A percentile compares a stretch with the other conserved stretches of the same genome.
Conservation (phyloP, 2,329 filamentous ascomycete species). For the Tolypocladium tropicale region DNA sequence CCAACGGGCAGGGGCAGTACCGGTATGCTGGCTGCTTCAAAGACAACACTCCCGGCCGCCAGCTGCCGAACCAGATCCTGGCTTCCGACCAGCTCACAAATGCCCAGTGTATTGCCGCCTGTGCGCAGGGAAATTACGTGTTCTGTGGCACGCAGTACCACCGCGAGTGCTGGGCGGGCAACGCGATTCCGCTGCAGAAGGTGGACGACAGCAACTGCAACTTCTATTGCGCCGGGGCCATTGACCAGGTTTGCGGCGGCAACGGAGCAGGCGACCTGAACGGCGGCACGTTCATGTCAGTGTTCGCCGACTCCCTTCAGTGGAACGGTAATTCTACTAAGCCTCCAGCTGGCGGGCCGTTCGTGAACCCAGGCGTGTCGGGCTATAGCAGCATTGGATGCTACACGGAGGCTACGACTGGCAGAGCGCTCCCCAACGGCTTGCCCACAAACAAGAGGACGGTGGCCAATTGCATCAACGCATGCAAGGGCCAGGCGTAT, state of each 20-base stretch:
- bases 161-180: conserved; percentile 45
- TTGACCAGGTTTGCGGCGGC: conserved; percentile 43
- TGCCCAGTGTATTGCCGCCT: conserved; percentile 33
- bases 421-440: conserved; percentile 20
- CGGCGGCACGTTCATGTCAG: conserved; percentile 32
- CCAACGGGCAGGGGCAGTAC: conserved; percentile 34
- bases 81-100: conserved; percentile 30
- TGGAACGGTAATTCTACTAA: conserved; percentile 17
- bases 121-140: conserved; percentile 18
- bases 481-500: conserved; percentile 18
- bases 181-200: conserved; percentile 30
- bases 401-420: conserved; percentile 22
- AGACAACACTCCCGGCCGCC: conserved; percentile 45
- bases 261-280: conserved; percentile 25
- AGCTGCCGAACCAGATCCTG: conserved; percentile 33
- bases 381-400: conserved; percentile 27
- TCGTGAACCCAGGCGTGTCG: conserved; percentile 26
- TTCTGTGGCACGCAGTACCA: conserved; percentile 41
- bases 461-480: conserved; percentile 21
- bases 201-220: conserved; percentile 38
- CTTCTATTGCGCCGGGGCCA: conserved; percentile 37
- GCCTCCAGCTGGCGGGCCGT: conserved; percentile 10
- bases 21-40: conserved; percentile 44
- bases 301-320: conserved; percentile 30
- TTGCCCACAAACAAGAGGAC: conserved; percentile 14